phyloP scores from a whole-genome alignment of 2,329 filamentous ascomycete species.

The Paraconiothyrium sp. region DNA sequence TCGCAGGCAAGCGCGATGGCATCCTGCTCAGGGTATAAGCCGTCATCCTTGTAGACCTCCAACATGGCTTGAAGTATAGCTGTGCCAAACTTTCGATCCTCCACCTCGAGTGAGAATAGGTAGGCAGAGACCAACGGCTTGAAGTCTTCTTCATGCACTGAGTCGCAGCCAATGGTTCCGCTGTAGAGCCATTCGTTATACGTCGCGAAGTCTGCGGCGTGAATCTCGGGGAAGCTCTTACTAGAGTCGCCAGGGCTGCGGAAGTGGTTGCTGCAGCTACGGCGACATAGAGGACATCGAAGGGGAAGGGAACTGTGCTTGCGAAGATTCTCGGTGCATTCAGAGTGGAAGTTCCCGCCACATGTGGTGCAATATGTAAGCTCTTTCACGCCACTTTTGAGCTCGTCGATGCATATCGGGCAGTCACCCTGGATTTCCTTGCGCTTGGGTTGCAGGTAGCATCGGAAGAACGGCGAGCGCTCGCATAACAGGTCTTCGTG shows the following conservation, averaged over 20 bases:
- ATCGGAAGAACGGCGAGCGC: constrained; percentile 27
- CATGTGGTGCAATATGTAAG: constrained; percentile 21
- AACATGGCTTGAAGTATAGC: constrained; percentile 2
- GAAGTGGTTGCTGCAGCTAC: neutral
- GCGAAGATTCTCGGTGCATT: constrained; percentile 18
- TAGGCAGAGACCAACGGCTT: neutral
- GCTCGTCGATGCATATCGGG: constrained; percentile 22
- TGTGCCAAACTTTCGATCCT: neutral
- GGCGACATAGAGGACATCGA: constrained; percentile 30
- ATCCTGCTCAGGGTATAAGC: neutral
- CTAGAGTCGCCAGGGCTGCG: neutral
- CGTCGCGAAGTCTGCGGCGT: constrained; percentile 13
- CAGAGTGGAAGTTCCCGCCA: constrained; percentile 21
- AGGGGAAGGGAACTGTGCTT: neutral
- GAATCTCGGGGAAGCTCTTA: too few relatives aligned
- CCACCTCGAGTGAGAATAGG: neutral
- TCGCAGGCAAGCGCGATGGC: neutral
- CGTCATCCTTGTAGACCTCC: neutral
- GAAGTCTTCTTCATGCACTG: neutral
- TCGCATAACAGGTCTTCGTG: constrained; percentile 34
- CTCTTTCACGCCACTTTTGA: neutral
- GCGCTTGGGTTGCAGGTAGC: constrained; percentile 24
- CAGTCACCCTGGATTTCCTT: constrained; percentile 27
- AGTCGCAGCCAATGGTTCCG: constrained; percentile 1
- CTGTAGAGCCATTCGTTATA: constrained; percentile 32